Evolutionary conservation across 441 rosid genomes (phyloP).

Genomic region (Cnidoscolus chayamansa): DNA sequence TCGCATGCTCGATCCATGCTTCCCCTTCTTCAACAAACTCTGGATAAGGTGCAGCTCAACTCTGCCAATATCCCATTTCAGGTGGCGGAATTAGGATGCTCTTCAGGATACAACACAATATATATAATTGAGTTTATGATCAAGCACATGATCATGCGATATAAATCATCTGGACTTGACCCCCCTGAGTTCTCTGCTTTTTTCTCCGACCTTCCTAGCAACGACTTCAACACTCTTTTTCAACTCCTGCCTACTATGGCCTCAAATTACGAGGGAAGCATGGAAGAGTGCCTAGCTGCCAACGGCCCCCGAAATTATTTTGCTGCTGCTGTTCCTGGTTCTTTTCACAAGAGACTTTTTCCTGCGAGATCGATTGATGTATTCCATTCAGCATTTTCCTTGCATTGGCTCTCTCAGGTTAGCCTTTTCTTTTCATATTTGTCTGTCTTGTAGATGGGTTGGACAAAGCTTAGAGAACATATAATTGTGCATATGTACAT

Average conservation of each 20-base stretch:
- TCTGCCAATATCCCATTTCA: slow-evolving; percentile 53
- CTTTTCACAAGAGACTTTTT: slow-evolving; percentile 77
- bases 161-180: slow-evolving; percentile 47
- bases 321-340: slow-evolving; percentile 87
- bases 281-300: slow-evolving; percentile 79
- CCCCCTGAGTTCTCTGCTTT: slow-evolving; percentile 79
- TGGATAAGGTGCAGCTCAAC: slow-evolving; percentile 55
- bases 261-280: slow-evolving; percentile 48
- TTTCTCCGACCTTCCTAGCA: slow-evolving; percentile 87
- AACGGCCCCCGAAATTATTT: slow-evolving; percentile 68
- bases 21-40: slow-evolving; percentile 76
- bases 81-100: slow-evolving; percentile 83
- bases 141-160: slow-evolving; percentile 74
- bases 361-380: slow-evolving; percentile 70
- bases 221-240: slow-evolving; percentile 91
- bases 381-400: slow-evolving; percentile 85
- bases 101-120: slow-evolving; percentile 69
- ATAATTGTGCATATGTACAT: neutral
- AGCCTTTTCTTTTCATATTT: neutral
- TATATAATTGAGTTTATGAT: slow-evolving; percentile 59
- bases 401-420: slow-evolving; percentile 98
- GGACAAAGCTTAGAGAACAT: too few species aligned
- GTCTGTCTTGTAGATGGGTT: too few species aligned
- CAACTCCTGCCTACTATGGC: slow-evolving; percentile 76
- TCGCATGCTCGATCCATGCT: slow-evolving; percentile 83